phyloP scores from a whole-genome alignment of 2,329 filamentous ascomycete genomes.

The Ophiocordyceps camponoti-saundersi region DNA sequence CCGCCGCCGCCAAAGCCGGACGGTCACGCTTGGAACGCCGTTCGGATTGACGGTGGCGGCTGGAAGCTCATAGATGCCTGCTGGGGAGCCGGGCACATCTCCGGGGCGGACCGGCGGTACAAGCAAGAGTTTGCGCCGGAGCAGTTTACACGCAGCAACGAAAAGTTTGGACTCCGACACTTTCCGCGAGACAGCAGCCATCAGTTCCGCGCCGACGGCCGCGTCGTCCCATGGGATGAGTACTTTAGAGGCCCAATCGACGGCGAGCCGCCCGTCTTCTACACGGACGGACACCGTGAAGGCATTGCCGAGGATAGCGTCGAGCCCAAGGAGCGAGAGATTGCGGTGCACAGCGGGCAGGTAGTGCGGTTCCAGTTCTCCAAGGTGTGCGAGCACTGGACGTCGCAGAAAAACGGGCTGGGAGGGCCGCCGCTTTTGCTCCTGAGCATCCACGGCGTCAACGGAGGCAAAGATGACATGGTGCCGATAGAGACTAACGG shows the following conservation, averaged over 20 bases:
- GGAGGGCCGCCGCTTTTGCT: slow-evolving; percentile 54
- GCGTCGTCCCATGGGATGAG: slow-evolving; percentile 58
- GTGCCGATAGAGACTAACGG: slow-evolving; percentile 63
- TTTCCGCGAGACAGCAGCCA: slow-evolving; percentile 52
- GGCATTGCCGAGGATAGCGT: slow-evolving; percentile 42
- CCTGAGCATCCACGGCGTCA: slow-evolving; percentile 45
- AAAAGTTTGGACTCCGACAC: slow-evolving; percentile 66
- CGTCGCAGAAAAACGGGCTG: slow-evolving; percentile 46
- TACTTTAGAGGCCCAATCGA: slow-evolving; percentile 50
- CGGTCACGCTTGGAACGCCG: slow-evolving; percentile 85
- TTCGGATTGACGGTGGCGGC: slow-evolving; percentile 66
- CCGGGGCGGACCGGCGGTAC: slow-evolving; percentile 36
- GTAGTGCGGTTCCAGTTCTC: slow-evolving; percentile 65
- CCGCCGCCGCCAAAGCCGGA: slow-evolving; percentile 45
- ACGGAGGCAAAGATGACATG: slow-evolving; percentile 50
- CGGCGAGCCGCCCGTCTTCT: slow-evolving; percentile 30
- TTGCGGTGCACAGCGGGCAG: slow-evolving; percentile 39
- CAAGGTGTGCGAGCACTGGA: slow-evolving; percentile 71
- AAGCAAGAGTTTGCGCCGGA: slow-evolving; percentile 49
- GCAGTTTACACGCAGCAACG: slow-evolving; percentile 47
- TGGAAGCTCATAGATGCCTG: slow-evolving; percentile 90
- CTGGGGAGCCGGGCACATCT: slow-evolving; percentile 73
- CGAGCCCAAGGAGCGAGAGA: slow-evolving; percentile 30
- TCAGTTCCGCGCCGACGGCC: slow-evolving; percentile 62
- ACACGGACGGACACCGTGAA: slow-evolving; percentile 25